phyloP scores from a whole-genome alignment of 192 early-diverging fungal genomes.

The Neocallimastix lanati region DNA sequence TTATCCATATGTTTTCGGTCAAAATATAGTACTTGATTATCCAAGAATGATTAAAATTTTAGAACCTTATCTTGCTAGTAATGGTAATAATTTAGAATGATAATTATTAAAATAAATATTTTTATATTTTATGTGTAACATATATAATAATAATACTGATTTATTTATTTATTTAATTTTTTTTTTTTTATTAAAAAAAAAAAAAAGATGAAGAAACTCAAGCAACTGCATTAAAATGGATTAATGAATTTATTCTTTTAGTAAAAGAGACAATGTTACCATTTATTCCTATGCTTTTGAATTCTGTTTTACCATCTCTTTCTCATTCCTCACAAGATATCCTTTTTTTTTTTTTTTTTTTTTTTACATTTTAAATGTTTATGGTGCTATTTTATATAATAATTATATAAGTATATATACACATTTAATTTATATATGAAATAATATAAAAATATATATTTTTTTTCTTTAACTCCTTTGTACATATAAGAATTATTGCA shows the following conservation, averaged over 20 bases:
- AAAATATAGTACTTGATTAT: constrained; percentile 66
- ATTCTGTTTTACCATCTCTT: constrained; percentile 67
- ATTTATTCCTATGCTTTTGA: constrained; percentile 61
- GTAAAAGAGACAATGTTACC: constrained; percentile 67
- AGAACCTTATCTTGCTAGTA: constrained; percentile 54
- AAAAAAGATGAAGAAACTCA: constrained; percentile 67
- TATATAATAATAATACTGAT: too few relatives aligned
- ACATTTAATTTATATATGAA: too few relatives aligned
- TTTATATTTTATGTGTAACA: too few relatives aligned
- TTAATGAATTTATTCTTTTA: constrained; percentile 61
- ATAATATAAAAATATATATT: too few relatives aligned
- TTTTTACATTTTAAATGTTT: too few relatives aligned
- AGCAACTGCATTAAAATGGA: constrained; percentile 51
- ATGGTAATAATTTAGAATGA: constrained; percentile 17
- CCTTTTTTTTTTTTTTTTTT: too few relatives aligned
- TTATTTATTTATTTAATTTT: too few relatives aligned
- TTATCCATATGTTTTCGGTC: constrained; percentile 46
- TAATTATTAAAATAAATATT: too few relatives aligned
- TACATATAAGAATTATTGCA: constrained; percentile 50
- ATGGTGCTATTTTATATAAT: too few relatives aligned
- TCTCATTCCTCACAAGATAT: constrained; percentile 35
- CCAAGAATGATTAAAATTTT: constrained; percentile 67
- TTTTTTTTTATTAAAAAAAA: background rate
- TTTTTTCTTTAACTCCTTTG: background rate
- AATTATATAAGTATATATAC: too few relatives aligned